phyloP scores from a whole-genome alignment of 768 basidiomycete genomes.

The Leccinellum albellum region DNA sequence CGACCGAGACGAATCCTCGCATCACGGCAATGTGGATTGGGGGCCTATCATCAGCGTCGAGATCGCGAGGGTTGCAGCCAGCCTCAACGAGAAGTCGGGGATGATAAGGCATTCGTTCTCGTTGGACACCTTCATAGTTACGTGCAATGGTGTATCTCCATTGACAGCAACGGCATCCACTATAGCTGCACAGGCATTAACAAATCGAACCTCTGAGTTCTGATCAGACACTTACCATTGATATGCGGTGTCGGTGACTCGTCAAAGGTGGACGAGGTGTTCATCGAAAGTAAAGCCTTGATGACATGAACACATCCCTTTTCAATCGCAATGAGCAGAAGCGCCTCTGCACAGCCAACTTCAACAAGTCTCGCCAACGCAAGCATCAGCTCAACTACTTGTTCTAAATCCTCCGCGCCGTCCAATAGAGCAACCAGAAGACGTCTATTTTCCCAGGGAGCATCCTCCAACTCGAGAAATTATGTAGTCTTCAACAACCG shows the following conservation, averaged over 20 bases:
- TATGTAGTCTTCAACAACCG: not conserved
- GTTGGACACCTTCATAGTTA: not conserved
- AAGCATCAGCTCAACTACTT: not conserved
- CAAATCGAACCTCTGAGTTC: not conserved
- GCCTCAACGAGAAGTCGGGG: not conserved
- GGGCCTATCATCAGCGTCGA: not conserved
- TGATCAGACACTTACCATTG: not conserved
- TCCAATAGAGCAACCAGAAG: not conserved
- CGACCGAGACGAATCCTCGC: not conserved
- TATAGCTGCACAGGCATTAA: not conserved
- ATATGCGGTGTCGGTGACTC: not conserved
- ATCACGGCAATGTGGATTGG: not conserved
- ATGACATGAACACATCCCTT: not conserved
- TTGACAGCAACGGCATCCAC: not conserved
- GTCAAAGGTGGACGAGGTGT: not conserved
- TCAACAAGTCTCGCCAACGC: not conserved
- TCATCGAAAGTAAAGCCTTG: conserved; percentile 4
- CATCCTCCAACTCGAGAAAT: not conserved
- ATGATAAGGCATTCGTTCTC: not conserved
- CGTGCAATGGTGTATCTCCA: not conserved
- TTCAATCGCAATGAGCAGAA: not conserved
- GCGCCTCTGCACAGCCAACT: not conserved
- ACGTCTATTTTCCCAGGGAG: not conserved
- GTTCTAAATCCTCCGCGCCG: not conserved
- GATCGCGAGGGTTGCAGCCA: not conserved